Evolutionary conservation across 2,329 filamentous ascomycete genomes (phyloP).

Genomic region (Chaetomiaceae sp.): DNA sequence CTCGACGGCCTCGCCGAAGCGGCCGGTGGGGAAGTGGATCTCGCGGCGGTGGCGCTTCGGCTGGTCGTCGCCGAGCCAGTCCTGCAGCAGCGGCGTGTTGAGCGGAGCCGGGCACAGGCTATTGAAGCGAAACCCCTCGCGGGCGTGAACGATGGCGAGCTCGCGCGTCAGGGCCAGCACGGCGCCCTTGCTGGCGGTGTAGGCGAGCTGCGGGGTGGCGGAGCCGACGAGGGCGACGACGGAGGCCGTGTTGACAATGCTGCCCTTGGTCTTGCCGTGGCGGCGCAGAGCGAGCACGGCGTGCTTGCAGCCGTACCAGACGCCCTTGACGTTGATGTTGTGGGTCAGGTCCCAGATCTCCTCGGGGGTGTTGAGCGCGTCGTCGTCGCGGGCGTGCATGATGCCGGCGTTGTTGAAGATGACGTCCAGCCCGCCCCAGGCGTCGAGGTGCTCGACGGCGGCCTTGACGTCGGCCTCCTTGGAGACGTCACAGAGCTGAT

Average conservation of each 20-base stretch:
- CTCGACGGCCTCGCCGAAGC: conserved; percentile 90
- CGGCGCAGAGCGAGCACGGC: conserved; percentile 75
- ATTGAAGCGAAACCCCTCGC: conserved; percentile 87
- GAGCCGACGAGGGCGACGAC: conserved; percentile 83
- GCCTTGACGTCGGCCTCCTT: conserved; percentile 74
- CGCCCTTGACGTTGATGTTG: conserved; percentile 92
- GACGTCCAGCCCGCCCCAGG: conserved; percentile 82
- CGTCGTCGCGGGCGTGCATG: conserved; percentile 79
- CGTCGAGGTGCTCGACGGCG: conserved; percentile 67
- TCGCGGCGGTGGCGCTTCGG: conserved; percentile 76
- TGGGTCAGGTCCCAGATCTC: conserved; percentile 92
- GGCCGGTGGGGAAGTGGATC: conserved; percentile 80
- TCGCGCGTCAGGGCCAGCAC: conserved; percentile 87
- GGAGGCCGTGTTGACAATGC: conserved; percentile 88
- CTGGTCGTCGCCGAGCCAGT: conserved; percentile 85
- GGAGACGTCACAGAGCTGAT: conserved; percentile 66
- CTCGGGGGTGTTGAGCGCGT: conserved; percentile 78
- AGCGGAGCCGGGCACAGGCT: conserved; percentile 82
- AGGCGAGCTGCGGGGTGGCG: conserved; percentile 83
- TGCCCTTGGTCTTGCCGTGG: conserved; percentile 70
- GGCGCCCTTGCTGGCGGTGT: conserved; percentile 90
- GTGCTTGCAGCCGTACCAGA: conserved; percentile 96
- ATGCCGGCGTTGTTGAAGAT: conserved; percentile 98
- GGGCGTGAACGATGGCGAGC: conserved; percentile 83
- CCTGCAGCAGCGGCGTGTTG: conserved; percentile 86